Conservation (phyloP, 345 rosid genomes). For the Bretschneidera sinensis region DNA sequence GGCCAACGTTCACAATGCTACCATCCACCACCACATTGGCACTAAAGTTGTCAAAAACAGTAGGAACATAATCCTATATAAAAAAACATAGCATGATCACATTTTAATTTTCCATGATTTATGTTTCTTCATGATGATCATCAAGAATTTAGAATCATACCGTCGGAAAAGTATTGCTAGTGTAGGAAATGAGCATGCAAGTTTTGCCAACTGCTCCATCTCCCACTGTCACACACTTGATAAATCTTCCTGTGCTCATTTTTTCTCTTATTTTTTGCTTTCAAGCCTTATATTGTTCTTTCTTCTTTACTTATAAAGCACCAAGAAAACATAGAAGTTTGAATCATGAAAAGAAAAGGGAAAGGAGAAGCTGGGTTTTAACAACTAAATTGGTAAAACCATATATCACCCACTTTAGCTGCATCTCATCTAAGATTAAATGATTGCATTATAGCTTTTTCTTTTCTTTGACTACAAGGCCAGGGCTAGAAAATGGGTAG, state of each 20-base stretch:
- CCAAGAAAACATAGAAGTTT: too few relatives aligned
- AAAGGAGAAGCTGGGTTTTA: conserved; percentile 11
- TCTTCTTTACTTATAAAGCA: too few relatives aligned
- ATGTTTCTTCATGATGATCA: too few relatives aligned
- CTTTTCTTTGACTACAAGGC: conserved; percentile 45
- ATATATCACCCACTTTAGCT: conserved; percentile 20
- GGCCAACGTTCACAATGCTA: conserved; percentile 50
- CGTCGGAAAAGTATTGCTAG: conserved; percentile 75
- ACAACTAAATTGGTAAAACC: conserved; percentile 16
- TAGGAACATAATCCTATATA: conserved; percentile 60
- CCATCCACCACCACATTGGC: conserved; percentile 65
- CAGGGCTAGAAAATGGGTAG: conserved; percentile 20
- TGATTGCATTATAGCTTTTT: too few relatives aligned
- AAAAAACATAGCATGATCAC: neutral
- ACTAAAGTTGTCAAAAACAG: conserved; percentile 64
- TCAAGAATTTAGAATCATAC: too few relatives aligned
- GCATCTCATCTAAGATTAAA: conserved; percentile 11
- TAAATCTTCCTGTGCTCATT: conserved; percentile 70
- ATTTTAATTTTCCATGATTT: too few relatives aligned
- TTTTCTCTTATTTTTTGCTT: conserved; percentile 8
- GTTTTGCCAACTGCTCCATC: conserved; percentile 88
- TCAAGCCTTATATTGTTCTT: neutral
- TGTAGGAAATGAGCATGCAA: conserved; percentile 80
- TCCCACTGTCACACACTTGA: conserved; percentile 80
- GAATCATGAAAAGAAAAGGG: too few relatives aligned